These are phyloP conservation scores for Heterobasidion irregulare DNA, from an alignment of 1,284 basidiomycete species.

Conservation along the genomic window DNA sequence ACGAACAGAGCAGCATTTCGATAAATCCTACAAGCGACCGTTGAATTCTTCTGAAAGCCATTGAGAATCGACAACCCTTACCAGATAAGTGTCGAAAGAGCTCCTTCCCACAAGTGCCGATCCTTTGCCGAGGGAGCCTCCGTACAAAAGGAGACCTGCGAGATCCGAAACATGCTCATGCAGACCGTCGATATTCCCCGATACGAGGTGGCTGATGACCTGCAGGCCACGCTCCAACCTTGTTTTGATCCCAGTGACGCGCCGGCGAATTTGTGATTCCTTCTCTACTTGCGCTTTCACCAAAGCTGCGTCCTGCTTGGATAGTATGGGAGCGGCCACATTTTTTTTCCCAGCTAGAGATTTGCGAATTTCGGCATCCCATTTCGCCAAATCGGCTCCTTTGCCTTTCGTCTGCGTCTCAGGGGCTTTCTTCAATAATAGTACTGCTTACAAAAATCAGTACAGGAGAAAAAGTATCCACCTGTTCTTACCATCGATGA, in stretches of 20 bases:
- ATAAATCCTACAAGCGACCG: conserved; percentile 38
- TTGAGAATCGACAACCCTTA: conserved; percentile 25
- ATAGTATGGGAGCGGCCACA: conserved; percentile 40
- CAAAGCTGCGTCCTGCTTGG: conserved; percentile 78
- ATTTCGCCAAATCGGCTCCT: conserved; percentile 79
- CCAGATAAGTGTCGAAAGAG: conserved; percentile 74
- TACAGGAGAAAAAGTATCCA: not conserved
- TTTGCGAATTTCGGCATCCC: conserved; percentile 90
- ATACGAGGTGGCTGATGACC: conserved; percentile 57
- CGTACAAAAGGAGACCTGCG: conserved; percentile 49
- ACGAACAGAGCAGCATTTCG: conserved; percentile 60
- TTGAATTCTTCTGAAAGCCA: not conserved
- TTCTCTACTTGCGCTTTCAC: conserved; percentile 76
- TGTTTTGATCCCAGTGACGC: conserved; percentile 46
- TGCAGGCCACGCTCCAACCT: conserved; percentile 60
- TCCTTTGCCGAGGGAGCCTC: conserved; percentile 54
- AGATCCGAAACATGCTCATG: conserved; percentile 48
- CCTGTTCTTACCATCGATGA: conserved; percentile 58
- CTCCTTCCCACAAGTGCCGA: conserved; percentile 49
- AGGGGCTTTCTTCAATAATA: conserved; percentile 51
- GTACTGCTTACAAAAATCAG: conserved; percentile 32
- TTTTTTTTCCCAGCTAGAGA: conserved; percentile 74
- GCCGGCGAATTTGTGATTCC: conserved; percentile 60
- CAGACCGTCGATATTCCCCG: conserved; percentile 51
- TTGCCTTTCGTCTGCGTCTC: conserved; percentile 68